Evolutionary conservation across 169 alveolate genomes (phyloP), one percentile per base, ranked within the genome.

Genomic region (Eimeria praecox): DNA sequence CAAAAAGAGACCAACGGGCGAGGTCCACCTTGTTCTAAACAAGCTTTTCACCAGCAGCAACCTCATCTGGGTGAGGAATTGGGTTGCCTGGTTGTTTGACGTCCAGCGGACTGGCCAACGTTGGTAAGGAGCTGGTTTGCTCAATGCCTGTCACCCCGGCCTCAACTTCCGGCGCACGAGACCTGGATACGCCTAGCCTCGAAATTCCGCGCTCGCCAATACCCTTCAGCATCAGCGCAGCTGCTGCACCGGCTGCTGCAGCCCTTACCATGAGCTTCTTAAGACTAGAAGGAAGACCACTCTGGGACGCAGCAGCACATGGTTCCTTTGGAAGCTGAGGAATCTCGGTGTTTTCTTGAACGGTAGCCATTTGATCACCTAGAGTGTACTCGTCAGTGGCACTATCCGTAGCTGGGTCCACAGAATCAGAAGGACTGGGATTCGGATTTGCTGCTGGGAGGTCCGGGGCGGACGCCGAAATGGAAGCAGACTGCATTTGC

Each of bases 321-420:
- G 78, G 78, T 46, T 69, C 78, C 46, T 69, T 69, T 24, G 78
- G 78, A 30, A 69, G 78, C 46, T 33, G 42, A 69, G 78, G 78
- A 22, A 2, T 5, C 44, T 69, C 78, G 78, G 46, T 24, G 46
- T 9, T 6, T 33, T 12, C 78, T 12, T 69, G 46, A 69, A 24
- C 4, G 8, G 5, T 24, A 2, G 78, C 22, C 33, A 33, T 46
- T 24, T 64, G 40, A 38, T 9, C 75, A 3, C 16, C 38, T 8
- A 27, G 18, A 20, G 9, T 22, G n/a, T n/a, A 35, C 10, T 69
- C 38, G 4, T 12, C 73, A 24, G 38, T 27, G 4, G 38, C 38
- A 62, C 4, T 27, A 3, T 12, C 38, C 73, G 27, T 12, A 3
- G 3, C 73, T 3, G 33, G 38, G 33, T 2, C 73, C 38, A 3